Base-by-base conservation (phyloP, 257 asterid genomes). In the Nicotiana tabacum region DNA sequence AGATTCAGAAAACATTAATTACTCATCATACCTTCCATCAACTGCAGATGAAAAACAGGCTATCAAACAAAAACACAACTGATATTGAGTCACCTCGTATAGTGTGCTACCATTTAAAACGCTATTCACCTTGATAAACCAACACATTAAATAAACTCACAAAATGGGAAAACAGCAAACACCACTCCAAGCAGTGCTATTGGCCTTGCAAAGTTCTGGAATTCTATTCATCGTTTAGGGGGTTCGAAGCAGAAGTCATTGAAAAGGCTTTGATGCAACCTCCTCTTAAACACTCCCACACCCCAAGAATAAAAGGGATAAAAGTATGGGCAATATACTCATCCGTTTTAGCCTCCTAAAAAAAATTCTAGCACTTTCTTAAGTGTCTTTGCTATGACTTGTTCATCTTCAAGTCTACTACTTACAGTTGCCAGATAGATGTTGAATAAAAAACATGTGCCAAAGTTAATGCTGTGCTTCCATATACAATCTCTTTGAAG, bases 1-100 rank as follows among this genome's bases (percentile, higher is more conserved):
- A 78, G 83, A 86, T 65, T 76, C 80, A 76, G 80, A 76, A 29
- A 76, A 51, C 27, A 15, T 48, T 76, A 76, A 46, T 51, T 76
- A 39, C 33, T 76, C 80, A 51, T 27, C 27, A 27, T 46, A 72
- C 21, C 13, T 43, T 43, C 48, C 51, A 43, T 43, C 51, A 43
- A 43, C 51, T 43, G 12, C 58, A 53, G 16, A 53, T 53, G 58
- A 53, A 17, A 51, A 51, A 12, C 57, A 51, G 15, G 57, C 6
- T 53, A 15, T 53, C 58, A 53, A 53, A 53, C 18, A 15, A 53
- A 53, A 53, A 53, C 13, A 9, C 58, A 15, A 15, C 15, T 53
- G 58, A 53, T 53, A 53, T 15, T 13, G 18, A 13, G 17, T 53
- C 58, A 53, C 16, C 58, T 53, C 58, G 6, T 53, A 53, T 13